Evolutionary conservation across 805 yeast species (phyloP), one percentile per base, ranked within the genome.

Genomic region (Pichia nanzhaoensis): DNA sequence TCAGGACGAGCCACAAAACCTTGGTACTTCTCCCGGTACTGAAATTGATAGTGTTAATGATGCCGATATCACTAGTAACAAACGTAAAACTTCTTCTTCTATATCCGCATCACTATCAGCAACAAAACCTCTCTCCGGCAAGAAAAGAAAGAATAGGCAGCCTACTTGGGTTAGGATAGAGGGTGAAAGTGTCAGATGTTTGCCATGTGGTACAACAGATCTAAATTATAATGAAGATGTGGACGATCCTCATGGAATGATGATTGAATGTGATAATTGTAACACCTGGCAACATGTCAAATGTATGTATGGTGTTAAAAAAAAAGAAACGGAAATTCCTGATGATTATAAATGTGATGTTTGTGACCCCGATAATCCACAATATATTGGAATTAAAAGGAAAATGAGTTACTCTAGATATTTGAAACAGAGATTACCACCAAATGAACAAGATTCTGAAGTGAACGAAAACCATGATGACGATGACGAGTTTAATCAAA

Each of bases 281-380:
- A 61, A 70, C 37, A 75, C 87, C 2, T 83, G 89, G 89, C 89
- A 83, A 57, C 90, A 83, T 56, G 73, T 75, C 28, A 64, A 57
- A 44, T 83, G 90, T 60, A 69, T 81, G 75, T 72, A 81, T 21
- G 78, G 71, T 37, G 58, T 65, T 8, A 60, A 65, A 10, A 55
- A 55, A n/a, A 57, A 54, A 19, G 27, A 52, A 18, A 63, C 58
- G 28, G 57, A 55, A 27, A 58, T 73, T 1, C 83, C 84, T 3
- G 64, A 71, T 10, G 51, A 55, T 12, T 81, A 82, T 56, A 51
- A 53, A 18, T 82, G 90, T 63, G 71, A 74, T 53, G 61, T 70
- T 20, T 82, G 89, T 59, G 70, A 66, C 50, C 73, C 75, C 0
- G 40, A 52, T 1, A 57, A 57, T 21, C 27, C 34, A 9, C n/a